Conservation (phyloP, 139 green algal species). For the Chlamydomonas sp. region DNA sequence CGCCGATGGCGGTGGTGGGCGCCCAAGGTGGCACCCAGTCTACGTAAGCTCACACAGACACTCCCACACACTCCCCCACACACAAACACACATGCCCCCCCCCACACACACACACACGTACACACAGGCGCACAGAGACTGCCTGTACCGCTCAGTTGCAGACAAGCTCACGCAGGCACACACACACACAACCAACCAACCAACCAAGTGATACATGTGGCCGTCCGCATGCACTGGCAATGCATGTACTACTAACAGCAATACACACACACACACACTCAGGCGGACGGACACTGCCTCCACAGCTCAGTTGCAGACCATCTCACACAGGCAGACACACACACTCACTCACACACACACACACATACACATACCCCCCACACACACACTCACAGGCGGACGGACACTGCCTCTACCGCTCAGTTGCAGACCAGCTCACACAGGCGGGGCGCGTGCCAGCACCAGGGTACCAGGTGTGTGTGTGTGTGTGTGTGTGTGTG, state of each 20-base stretch:
- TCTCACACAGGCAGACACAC: not conserved
- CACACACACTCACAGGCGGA: conserved; percentile 53
- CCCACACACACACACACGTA: not conserved
- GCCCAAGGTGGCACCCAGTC: too few species aligned
- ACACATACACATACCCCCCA: not conserved
- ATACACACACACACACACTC: conserved; percentile 2
- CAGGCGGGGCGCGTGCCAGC: not conserved
- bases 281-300: conserved; percentile 29
- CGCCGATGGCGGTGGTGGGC: too few species aligned
- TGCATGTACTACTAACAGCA: not conserved
- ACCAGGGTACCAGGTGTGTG: too few species aligned
- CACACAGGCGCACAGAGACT: not conserved
- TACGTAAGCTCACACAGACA: not conserved
- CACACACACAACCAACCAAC: not conserved
- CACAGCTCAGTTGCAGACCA: not conserved
- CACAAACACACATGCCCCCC: not conserved
- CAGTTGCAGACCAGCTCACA: conserved; percentile 79
- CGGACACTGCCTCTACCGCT: conserved; percentile 90
- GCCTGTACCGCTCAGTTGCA: not conserved
- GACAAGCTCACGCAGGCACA: not conserved
- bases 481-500: too few species aligned
- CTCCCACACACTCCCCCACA: not conserved
- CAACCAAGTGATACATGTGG: too few species aligned
- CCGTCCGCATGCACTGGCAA: too few species aligned
- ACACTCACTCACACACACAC: not conserved